Conservation (phyloP, 140 eudicot genomes). For the Oenanthe javanica region DNA sequence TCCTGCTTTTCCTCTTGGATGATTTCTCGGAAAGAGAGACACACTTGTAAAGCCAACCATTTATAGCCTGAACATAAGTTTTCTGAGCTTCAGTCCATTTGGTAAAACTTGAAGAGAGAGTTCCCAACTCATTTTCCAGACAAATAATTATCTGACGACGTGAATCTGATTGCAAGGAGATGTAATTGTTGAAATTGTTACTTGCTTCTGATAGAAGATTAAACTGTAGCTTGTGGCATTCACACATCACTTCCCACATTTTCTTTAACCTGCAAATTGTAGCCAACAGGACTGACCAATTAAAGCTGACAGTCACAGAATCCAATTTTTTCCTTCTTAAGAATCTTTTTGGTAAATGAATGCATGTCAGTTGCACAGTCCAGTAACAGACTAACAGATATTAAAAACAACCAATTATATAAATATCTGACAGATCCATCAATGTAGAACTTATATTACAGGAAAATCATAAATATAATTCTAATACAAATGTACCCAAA, state of each 20-base stretch:
- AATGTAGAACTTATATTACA: background rate
- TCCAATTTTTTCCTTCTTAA: background rate
- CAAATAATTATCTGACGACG: conserved; percentile 45
- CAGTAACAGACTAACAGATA: background rate
- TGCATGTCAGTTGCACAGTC: background rate
- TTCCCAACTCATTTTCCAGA: conserved; percentile 44
- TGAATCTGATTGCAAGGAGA: conserved; percentile 58
- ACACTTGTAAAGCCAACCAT: conserved; percentile 71
- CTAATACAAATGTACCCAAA: background rate
- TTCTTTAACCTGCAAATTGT: conserved; percentile 48
- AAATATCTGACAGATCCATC: background rate
- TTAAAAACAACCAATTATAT: background rate
- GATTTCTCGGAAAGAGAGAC: conserved; percentile 44
- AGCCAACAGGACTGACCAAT: background rate
- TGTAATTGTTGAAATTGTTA: conserved; percentile 31
- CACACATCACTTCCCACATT: conserved; percentile 95
- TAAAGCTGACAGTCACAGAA: background rate
- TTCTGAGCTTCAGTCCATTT: conserved; percentile 73
- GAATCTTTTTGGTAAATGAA: background rate
- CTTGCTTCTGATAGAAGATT: conserved; percentile 49
- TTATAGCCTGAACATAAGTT: conserved; percentile 54
- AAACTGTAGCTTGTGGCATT: conserved; percentile 68
- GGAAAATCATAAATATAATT: background rate
- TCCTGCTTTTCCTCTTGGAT: conserved; percentile 40
- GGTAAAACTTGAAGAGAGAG: conserved; percentile 53